These are phyloP conservation scores for Chamaenerion angustifolium DNA, from an alignment of 345 rosid genomes.

Conservation along the genomic window DNA sequence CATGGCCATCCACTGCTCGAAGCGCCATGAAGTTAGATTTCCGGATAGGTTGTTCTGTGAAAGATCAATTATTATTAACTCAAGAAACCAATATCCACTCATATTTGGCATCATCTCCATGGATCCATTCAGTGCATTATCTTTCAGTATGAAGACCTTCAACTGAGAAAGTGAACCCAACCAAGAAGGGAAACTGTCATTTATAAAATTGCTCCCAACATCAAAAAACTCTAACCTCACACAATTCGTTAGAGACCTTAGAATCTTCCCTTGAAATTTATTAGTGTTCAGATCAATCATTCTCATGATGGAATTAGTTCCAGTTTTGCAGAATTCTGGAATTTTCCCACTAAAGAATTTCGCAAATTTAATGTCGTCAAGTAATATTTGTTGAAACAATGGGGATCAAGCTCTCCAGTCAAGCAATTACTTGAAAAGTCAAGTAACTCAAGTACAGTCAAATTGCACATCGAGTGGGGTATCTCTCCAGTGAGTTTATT, in stretches of 20 bases:
- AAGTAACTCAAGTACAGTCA: background rate
- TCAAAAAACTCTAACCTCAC: background rate
- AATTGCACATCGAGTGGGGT: conserved; percentile 7
- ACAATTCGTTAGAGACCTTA: conserved; percentile 4
- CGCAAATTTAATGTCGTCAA: background rate
- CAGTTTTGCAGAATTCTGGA: background rate
- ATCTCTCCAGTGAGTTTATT: conserved; percentile 12
- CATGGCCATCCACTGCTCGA: conserved; percentile 3
- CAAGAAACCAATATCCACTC: background rate
- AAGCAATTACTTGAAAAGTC: conserved; percentile 14
- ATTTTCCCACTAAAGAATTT: conserved; percentile 9
- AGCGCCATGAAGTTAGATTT: background rate
- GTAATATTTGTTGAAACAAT: conserved; percentile 14
- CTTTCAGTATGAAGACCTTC: conserved; percentile 6
- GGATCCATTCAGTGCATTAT: conserved; percentile 2
- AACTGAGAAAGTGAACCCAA: conserved; percentile 2
- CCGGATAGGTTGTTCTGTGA: background rate
- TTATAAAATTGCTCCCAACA: background rate
- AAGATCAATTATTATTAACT: background rate
- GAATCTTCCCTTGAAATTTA: conserved; percentile 7
- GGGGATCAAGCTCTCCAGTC: conserved; percentile 11
- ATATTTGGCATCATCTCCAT: background rate
- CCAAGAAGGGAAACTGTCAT: conserved; percentile 5
- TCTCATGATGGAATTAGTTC: background rate
- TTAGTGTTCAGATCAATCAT: conserved; percentile 12